A percentile compares a stretch with the other conserved stretches of the same genome.
These are phyloP conservation scores for Paramecium pentaurelia DNA, from an alignment of 73 alveolate genomes.

Conservation along the genomic window DNA sequence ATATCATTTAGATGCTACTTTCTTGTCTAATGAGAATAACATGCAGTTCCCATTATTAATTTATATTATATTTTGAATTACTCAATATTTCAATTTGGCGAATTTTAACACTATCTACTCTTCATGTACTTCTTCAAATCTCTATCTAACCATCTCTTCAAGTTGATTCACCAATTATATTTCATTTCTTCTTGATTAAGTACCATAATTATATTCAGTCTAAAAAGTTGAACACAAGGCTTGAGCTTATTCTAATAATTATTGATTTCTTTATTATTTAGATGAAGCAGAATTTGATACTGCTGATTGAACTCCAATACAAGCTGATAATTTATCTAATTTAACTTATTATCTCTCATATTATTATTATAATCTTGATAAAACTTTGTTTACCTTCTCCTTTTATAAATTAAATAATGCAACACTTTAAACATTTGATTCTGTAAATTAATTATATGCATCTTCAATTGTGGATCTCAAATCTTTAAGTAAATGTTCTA, in stretches of 20 bases:
- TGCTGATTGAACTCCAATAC: slow-evolving; percentile 28
- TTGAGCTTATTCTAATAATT: neutral
- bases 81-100: neutral
- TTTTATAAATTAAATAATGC: neutral
- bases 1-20: neutral
- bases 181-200: slow-evolving; percentile 1
- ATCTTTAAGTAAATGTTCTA: neutral
- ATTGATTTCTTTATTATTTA: neutral
- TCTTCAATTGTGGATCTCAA: neutral
- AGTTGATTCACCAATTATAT: neutral
- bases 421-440: neutral
- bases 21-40: neutral
- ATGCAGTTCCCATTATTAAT: slow-evolving; percentile 22
- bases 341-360: neutral
- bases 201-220: neutral
- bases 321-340: neutral
- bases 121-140: neutral
- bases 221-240: neutral
- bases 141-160: slow-evolving; percentile 3
- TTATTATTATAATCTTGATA: neutral
- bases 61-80: neutral
- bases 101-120: neutral
- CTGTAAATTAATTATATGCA: neutral
- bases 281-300: neutral
- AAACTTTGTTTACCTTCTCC: neutral